Conservation (phyloP, 805 yeast species). For the Kodamaea lidongshanica region DNA sequence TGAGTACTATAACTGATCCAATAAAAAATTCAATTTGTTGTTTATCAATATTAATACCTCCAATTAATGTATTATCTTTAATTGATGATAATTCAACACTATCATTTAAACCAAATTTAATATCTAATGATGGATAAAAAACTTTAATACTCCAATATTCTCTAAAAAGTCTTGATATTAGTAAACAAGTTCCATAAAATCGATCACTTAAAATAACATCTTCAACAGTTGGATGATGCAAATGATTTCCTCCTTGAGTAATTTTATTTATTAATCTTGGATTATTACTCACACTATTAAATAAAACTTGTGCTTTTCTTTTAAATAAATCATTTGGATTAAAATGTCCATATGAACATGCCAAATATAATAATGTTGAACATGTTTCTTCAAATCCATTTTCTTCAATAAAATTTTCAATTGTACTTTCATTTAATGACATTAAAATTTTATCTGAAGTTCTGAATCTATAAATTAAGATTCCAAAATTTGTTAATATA, state of each 20-base stretch:
- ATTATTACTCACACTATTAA: conserved; percentile 49
- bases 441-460: conserved; percentile 77
- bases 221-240: conserved; percentile 43
- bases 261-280: conserved; percentile 32
- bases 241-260: conserved; percentile 10
- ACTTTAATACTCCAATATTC: conserved; percentile 73
- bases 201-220: conserved; percentile 87
- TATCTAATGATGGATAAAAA: conserved; percentile 44
- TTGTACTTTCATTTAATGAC: conserved; percentile 57
- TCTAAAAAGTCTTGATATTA: conserved; percentile 72
- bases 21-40: conserved; percentile 59
- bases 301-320: conserved; percentile 44
- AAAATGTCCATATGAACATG: conserved; percentile 58
- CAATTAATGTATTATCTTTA: conserved; percentile 38
- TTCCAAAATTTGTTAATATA: conserved; percentile 71
- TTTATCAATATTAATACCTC: conserved; percentile 42
- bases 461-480: conserved; percentile 68
- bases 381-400: conserved; percentile 90
- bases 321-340: conserved; percentile 45
- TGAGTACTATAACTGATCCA: conserved; percentile 62
- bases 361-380: conserved; percentile 76
- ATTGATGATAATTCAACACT: conserved; percentile 30
- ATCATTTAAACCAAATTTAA: conserved; percentile 34
- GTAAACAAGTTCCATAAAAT: conserved; percentile 78
- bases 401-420: conserved; percentile 63